Conservation (phyloP, 768 basidiomycete species). For the Russula ochroleuca region DNA sequence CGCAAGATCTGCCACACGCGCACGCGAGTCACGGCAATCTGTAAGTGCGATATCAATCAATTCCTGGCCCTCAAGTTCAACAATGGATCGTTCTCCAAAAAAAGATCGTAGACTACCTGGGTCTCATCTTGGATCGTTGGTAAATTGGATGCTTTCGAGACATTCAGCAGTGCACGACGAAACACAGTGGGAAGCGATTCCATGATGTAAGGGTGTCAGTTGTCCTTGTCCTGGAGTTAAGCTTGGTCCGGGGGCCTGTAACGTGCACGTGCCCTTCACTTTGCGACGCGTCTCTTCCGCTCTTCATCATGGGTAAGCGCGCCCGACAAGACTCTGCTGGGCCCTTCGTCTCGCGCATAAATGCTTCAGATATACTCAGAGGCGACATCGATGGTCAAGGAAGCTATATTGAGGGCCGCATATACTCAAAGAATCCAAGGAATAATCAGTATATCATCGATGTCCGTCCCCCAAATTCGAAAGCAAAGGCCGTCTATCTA, state of each 20-base stretch:
- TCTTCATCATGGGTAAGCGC: slow-evolving; percentile 9
- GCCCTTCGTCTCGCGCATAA: slow-evolving; percentile 4
- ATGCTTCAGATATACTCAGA: not conserved
- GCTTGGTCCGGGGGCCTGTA: not conserved
- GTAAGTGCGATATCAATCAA: slow-evolving; percentile 50
- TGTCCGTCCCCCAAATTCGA: slow-evolving; percentile 1
- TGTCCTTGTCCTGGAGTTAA: no score
- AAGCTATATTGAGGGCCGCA: slow-evolving; percentile 14
- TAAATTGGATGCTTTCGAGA: slow-evolving; percentile 38
- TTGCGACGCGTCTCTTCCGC: not conserved
- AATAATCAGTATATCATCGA: slow-evolving; percentile 14
- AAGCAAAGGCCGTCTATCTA: slow-evolving; percentile 9
- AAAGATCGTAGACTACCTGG: slow-evolving; percentile 35
- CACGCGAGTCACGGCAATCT: slow-evolving; percentile 52
- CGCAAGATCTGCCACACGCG: slow-evolving; percentile 54
- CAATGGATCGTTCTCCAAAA: not conserved
- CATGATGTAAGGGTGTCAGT: slow-evolving; percentile 22
- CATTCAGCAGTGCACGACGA: slow-evolving; percentile 38
- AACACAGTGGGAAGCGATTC: slow-evolving; percentile 40
- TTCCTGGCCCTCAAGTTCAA: slow-evolving; percentile 41
- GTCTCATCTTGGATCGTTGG: slow-evolving; percentile 44
- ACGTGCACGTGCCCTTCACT: not conserved
- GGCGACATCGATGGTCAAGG: slow-evolving; percentile 14
- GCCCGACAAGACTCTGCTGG: not conserved
- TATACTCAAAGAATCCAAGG: not conserved